Evolutionary conservation across 2,329 filamentous ascomycete genomes (phyloP), one percentile per base, ranked within the genome.

Genomic region (Fusarium keratoplasticum): DNA sequence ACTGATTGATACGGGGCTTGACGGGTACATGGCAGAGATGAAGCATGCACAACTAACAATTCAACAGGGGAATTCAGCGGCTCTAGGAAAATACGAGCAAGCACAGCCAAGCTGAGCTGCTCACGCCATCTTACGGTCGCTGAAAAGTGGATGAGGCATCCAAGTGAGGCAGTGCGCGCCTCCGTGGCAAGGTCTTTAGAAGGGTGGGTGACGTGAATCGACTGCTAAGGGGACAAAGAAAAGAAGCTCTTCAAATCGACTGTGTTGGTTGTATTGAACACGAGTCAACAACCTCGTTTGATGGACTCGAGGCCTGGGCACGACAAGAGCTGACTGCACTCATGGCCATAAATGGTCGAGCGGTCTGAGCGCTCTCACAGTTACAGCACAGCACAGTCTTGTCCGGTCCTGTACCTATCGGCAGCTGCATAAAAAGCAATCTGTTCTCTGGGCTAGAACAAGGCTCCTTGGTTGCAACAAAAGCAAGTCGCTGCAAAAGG

Each of bases 401-500:
- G 14, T 42, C 38, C 11, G 20, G 44, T 50, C 14, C 44, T 29
- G 47, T 68, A 31, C 18, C 47, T 20, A 29, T 61, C 44, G 65
- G 60, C 52, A 64, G 40, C 61, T 66, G 58, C 27, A 58, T 22
- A 67, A 76, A 74, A 77, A 73, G 75, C 66, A 76, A 76, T 25
- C 25, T 58, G 36, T 8, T 18, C 54, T 61, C 36, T 33, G 44
- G 68, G 52, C 57, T 29, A 52, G 52, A 63, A 64, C 65, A 50
- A 44, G 52, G 33, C 47, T 52, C 47, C 33, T 54, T 22, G 35
- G 36, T 18, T 44, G 22, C 29, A 69, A 54, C 47, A 77, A 77
- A 77, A 76, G 75, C 75, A 77, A 77, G 62, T 40, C 44, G 69
- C 47, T 61, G 55, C 70, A 75, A 76, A 76, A 76, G 70, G 64